Percentiles rank a stretch among this genome's conserved stretches.
These are phyloP conservation scores for Globisporangium megalacanthum DNA, from an alignment of 352 stramenopile species.

Conservation along the genomic window DNA sequence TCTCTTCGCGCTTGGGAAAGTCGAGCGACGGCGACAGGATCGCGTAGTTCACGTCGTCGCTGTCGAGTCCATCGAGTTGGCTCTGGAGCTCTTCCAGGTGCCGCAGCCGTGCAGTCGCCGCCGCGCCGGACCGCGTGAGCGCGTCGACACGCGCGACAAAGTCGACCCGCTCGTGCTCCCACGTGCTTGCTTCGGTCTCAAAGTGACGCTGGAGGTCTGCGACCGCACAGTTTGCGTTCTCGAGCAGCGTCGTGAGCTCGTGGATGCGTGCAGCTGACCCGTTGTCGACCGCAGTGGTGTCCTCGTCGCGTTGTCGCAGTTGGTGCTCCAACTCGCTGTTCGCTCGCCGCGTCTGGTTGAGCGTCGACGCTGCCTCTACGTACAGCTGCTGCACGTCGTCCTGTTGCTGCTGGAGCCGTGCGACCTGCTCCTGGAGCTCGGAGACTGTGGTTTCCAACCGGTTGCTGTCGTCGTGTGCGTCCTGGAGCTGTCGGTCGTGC, in stretches of 20 bases:
- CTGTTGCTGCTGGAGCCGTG: slow-evolving; percentile 39
- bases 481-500: slow-evolving; percentile 29
- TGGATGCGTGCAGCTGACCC: slow-evolving; percentile 3
- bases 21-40: slow-evolving; percentile 42
- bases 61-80: slow-evolving; percentile 30
- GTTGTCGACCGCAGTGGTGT: background rate
- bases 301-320: slow-evolving; percentile 1
- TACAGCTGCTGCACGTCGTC: slow-evolving; percentile 55
- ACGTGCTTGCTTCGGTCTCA: slow-evolving; percentile 3
- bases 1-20: slow-evolving; percentile 39
- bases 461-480: slow-evolving; percentile 16
- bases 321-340: slow-evolving; percentile 19
- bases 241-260: slow-evolving; percentile 8
- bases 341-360: slow-evolving; percentile 46
- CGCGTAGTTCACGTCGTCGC: slow-evolving; percentile 34
- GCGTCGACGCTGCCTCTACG: slow-evolving; percentile 45
- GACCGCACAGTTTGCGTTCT: slow-evolving; percentile 3
- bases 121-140: slow-evolving; percentile 17
- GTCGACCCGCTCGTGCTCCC: slow-evolving; percentile 6
- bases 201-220: slow-evolving; percentile 13
- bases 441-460: slow-evolving; percentile 27
- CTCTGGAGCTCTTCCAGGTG: slow-evolving; percentile 32
- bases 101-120: slow-evolving; percentile 20
- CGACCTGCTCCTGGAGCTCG: slow-evolving; percentile 41
- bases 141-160: slow-evolving; percentile 15